Base-by-base conservation (phyloP, 2,329 filamentous ascomycete genomes). In the Neofusicoccum ribis region DNA sequence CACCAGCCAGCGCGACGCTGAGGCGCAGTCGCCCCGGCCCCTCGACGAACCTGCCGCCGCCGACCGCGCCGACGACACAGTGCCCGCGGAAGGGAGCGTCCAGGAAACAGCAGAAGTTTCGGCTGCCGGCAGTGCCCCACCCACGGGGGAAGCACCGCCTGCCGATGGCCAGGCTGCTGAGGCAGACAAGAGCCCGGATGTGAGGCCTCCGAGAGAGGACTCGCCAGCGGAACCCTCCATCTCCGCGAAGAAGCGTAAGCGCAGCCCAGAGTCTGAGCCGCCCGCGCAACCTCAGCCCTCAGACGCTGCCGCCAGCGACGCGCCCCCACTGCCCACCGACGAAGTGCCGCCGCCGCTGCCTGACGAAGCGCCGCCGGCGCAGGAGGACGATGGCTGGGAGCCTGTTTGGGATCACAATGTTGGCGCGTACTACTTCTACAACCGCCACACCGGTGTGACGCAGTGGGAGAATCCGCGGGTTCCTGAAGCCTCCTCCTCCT, bases 381-480 rank as follows among this genome's bases (percentile, higher is more conserved):
- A 68, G 47, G 76, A 83, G 62, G 84, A 89, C 65, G 86, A 89
- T 75, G 93, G 93, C 66, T 97, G 93, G 93, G 88, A 91, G 66
- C 88, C 88, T 41, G 83, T 91, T 66, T 96, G 91, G 91, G 92
- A 96, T 71, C 79, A 85, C 27, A 83, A 77, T 60, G 83, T 85
- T 1, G 85, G 89, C 68, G 84, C 87, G 4, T 96, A 88, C 80
- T 96, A 92, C 80, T 97, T 96, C 79, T 88, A 89, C 82, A 97
- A 96, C 76, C 88, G 89, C 70, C 89, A 91, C 76, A 95, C 91
- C 3, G 84, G 86, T 41, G 81, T 85, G 66, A 88, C 88, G 63
- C 92, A 95, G 73, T 95, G 92, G 90, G 90, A 94, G 41, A 97
- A 97, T 72, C 93, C 93, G 5, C 89, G 93, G 58, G 81, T 94